These are phyloP conservation scores for Sphaerulina musiva DNA, from an alignment of 2,329 filamentous ascomycete species.

Conservation along the genomic window DNA sequence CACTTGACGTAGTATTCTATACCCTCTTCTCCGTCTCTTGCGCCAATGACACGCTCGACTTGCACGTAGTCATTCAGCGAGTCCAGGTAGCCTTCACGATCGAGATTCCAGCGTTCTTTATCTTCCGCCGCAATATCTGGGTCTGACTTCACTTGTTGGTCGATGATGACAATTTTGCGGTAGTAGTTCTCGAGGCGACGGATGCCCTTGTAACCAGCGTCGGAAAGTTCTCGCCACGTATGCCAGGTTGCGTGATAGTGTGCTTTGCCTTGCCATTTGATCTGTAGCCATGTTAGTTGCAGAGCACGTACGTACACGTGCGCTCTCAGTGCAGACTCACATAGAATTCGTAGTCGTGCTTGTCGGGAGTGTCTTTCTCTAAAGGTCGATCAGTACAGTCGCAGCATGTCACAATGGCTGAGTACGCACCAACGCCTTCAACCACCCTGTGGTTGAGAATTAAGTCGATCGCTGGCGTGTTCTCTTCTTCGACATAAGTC, in stretches of 20 bases:
- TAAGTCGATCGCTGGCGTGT: slow-evolving; percentile 78
- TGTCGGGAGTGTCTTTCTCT: slow-evolving; percentile 39
- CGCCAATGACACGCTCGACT: slow-evolving; percentile 85
- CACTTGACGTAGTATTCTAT: slow-evolving; percentile 94
- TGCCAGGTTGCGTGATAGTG: slow-evolving; percentile 97
- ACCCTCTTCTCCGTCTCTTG: slow-evolving; percentile 70
- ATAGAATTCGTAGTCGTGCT: slow-evolving; percentile 79
- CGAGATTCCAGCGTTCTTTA: slow-evolving; percentile 89
- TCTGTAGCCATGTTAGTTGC: slow-evolving; percentile 45
- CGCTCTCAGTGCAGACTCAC: slow-evolving; percentile 32
- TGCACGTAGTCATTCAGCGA: slow-evolving; percentile 83
- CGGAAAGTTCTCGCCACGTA: slow-evolving; percentile 63
- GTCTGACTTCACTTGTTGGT: slow-evolving; percentile 67
- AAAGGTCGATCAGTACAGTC: neutral
- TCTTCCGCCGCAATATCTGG: slow-evolving; percentile 73
- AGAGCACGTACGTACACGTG: neutral
- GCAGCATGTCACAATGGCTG: neutral
- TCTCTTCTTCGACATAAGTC: slow-evolving; percentile 63
- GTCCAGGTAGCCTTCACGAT: slow-evolving; percentile 84
- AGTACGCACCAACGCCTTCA: slow-evolving; percentile 48
- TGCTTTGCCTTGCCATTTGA: slow-evolving; percentile 96
- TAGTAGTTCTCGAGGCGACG: slow-evolving; percentile 94
- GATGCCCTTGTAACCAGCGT: slow-evolving; percentile 62
- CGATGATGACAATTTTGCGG: slow-evolving; percentile 71
- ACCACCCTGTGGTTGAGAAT: slow-evolving; percentile 80